Evolutionary conservation across 164 flowering plant species (phyloP).

Genomic region (Liriodendron chinense): DNA sequence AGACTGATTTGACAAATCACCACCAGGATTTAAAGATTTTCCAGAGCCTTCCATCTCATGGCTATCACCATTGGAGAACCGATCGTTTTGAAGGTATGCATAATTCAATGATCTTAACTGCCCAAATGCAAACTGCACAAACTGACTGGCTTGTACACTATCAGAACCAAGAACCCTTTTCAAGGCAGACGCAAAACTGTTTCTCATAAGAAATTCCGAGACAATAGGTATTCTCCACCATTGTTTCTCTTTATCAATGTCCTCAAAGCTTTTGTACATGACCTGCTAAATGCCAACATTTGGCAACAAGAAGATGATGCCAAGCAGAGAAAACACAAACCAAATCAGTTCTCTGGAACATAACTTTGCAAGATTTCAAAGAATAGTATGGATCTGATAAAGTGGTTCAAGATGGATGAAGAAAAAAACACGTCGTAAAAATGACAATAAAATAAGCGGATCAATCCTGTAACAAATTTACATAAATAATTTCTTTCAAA

Average conservation of each 20-base stretch:
- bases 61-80: constrained; percentile 12
- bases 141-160: constrained; percentile 72
- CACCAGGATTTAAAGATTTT: constrained; percentile 10
- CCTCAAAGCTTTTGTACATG: constrained; percentile 67
- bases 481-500: background rate
- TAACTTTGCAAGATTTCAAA: background rate
- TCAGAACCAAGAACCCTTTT: constrained; percentile 67
- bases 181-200: constrained; percentile 56
- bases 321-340: background rate
- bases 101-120: constrained; percentile 61
- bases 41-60: constrained; percentile 14
- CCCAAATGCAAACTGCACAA: constrained; percentile 88
- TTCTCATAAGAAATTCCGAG: constrained; percentile 58
- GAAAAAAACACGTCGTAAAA: background rate
- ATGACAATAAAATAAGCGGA: no score
- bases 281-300: constrained; percentile 48
- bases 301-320: constrained; percentile 1
- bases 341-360: background rate
- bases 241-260: constrained; percentile 63
- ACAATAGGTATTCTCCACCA: constrained; percentile 75
- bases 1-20: constrained; percentile 7
- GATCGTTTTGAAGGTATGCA: constrained; percentile 30
- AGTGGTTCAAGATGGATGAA: background rate
- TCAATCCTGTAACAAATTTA: background rate
- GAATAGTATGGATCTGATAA: no score